Evolutionary conservation across 2,329 filamentous ascomycete genomes (phyloP), one percentile per base, ranked within the genome.

Genomic region (Cercospora sp.): DNA sequence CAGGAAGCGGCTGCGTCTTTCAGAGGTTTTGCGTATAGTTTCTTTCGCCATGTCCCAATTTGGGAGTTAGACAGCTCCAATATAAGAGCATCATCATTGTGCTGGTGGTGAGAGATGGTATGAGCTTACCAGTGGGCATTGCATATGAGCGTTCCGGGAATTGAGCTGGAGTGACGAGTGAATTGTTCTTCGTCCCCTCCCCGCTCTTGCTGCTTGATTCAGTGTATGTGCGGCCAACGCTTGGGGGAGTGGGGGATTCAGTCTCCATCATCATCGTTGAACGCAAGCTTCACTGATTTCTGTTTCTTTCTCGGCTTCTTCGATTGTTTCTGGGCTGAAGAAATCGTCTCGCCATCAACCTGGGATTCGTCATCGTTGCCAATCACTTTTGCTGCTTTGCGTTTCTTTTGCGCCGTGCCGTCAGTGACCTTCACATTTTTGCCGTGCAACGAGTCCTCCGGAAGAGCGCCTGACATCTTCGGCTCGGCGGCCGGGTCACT

Each of bases 211-310:
- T 23, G 18, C 45, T 51, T 5, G 18, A 13, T n/a, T 26, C 12
- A 51, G 45, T 26, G 20, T 12, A 51, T 51, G 10, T 16, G 4
- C 45, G 45, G 7, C 45, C 20, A n/a, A n/a, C n/a, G n/a, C n/a
- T n/a, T n/a, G n/a, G n/a, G n/a, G n/a, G n/a, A n/a, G n/a, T n/a
- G n/a, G n/a, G n/a, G n/a, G n/a, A n/a, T 66, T 58, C 66, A 67
- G n/a, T 64, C 69, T 16, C 64, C 73, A 9, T 76, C 76, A 18
- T 76, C 76, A n/a, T 78, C 74, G 26, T 76, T 75, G 63, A 79
- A 79, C 2, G 76, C 75, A 10, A 79, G 73, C 65, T 78, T 79
- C 68, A 79, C 74, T 31, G 74, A 70, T 66, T 78, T 79, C 4
- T 70, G 57, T 65, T 78, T 79, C 70, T 76, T 79, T 73, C 75